phyloP scores from a whole-genome alignment of 352 stramenopile species.

The Globisporangium acanthophoron region DNA sequence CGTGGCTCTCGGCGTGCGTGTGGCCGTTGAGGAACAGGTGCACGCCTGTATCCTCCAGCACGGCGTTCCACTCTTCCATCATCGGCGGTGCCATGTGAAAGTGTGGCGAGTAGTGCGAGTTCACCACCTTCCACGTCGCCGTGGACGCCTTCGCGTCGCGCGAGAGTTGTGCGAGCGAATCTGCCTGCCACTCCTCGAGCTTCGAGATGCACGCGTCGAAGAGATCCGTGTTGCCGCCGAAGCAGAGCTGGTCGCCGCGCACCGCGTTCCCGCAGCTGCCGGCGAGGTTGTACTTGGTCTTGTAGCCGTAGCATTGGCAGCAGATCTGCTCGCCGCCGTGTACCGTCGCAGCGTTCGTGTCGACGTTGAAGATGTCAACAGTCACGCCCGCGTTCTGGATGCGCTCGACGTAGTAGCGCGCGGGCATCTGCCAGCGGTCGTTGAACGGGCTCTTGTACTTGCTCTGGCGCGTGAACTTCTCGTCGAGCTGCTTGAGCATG shows the following conservation, averaged over 20 bases:
- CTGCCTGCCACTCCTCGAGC: slow-evolving; percentile 45
- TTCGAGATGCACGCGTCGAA: slow-evolving; percentile 58
- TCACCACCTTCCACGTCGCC: slow-evolving; percentile 69
- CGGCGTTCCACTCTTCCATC: slow-evolving; percentile 58
- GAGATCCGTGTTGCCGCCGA: slow-evolving; percentile 42
- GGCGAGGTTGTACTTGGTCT: slow-evolving; percentile 40
- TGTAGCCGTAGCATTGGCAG: slow-evolving; percentile 75
- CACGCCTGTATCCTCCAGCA: slow-evolving; percentile 37
- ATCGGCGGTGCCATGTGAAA: slow-evolving; percentile 67
- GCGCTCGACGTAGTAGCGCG: slow-evolving; percentile 59
- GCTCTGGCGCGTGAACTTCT: slow-evolving; percentile 56
- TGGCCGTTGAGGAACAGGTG: slow-evolving; percentile 72
- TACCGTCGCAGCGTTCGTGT: slow-evolving; percentile 50
- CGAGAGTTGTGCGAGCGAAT: slow-evolving; percentile 54
- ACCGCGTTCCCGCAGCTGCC: slow-evolving; percentile 38
- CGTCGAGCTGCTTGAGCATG: slow-evolving; percentile 56
- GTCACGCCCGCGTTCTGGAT: slow-evolving; percentile 30
- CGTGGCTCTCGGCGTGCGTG: slow-evolving; percentile 69
- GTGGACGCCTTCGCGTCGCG: slow-evolving; percentile 44
- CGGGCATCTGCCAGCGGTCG: slow-evolving; percentile 61
- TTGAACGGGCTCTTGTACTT: slow-evolving; percentile 60
- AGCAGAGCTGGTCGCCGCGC: slow-evolving; percentile 44
- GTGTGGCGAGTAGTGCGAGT: slow-evolving; percentile 72
- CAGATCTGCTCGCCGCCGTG: slow-evolving; percentile 65
- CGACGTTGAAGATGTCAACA: slow-evolving; percentile 71